Evolutionary conservation across 192 early-diverging fungal species (phyloP).

Genomic region (Coemansia interrupta): DNA sequence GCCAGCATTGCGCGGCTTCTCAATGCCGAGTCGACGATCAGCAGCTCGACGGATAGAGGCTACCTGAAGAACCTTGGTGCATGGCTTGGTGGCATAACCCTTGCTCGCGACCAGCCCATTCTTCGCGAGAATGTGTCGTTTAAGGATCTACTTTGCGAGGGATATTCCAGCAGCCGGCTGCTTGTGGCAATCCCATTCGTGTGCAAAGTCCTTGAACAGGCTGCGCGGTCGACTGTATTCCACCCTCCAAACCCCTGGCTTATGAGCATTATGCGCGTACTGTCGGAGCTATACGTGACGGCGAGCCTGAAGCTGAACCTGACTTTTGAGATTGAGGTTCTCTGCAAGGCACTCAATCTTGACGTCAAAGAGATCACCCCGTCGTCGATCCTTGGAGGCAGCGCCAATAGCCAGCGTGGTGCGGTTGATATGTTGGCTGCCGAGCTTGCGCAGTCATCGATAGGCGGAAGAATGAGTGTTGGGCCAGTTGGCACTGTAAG

Average conservation of each 20-base stretch:
- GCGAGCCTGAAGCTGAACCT: slow-evolving; percentile 92
- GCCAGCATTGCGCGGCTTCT: slow-evolving; percentile 82
- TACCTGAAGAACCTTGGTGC: slow-evolving; percentile 94
- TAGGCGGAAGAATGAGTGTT: slow-evolving; percentile 10
- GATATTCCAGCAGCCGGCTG: slow-evolving; percentile 77
- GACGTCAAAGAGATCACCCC: slow-evolving; percentile 69
- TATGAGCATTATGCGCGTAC: slow-evolving; percentile 87
- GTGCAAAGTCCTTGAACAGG: slow-evolving; percentile 94
- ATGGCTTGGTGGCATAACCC: slow-evolving; percentile 96
- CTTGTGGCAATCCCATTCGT: slow-evolving; percentile 98
- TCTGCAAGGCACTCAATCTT: slow-evolving; percentile 86
- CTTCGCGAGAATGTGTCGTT: slow-evolving; percentile 93
- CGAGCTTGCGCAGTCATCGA: slow-evolving; percentile 27
- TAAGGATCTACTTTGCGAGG: slow-evolving; percentile 91
- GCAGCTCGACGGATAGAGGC: slow-evolving; percentile 81
- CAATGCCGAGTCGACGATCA: slow-evolving; percentile 90
- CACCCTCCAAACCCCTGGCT: slow-evolving; percentile 96
- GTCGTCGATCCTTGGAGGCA: slow-evolving; percentile 28
- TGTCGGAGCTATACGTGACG: slow-evolving; percentile 90
- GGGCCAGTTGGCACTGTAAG: neutral
- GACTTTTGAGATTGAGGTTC: slow-evolving; percentile 97
- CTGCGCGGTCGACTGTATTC: slow-evolving; percentile 80
- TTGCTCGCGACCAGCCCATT: slow-evolving; percentile 93
- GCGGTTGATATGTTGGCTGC: slow-evolving; percentile 20
- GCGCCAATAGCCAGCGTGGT: slow-evolving; percentile 7